Evolutionary conservation across 2,329 filamentous ascomycete genomes (phyloP).

Genomic region (Colletotrichum limetticola): DNA sequence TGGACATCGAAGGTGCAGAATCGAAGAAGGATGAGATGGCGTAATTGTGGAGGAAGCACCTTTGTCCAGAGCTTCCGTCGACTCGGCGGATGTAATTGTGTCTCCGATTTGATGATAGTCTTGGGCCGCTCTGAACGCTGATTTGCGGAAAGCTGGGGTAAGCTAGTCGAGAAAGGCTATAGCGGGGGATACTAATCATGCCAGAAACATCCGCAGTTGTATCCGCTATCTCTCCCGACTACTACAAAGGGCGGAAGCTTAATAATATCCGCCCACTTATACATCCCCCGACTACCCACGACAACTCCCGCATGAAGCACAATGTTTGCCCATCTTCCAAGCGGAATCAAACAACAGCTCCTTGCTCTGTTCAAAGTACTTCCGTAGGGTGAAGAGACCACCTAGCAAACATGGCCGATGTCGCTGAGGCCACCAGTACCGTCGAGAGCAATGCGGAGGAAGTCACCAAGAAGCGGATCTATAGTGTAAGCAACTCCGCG

Average conservation of each 20-base stretch:
- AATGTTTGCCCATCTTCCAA: neutral
- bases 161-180: neutral
- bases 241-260: constrained; percentile 4
- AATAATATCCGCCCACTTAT: neutral
- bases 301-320: neutral
- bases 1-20: neutral
- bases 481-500: constrained; percentile 12
- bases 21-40: neutral
- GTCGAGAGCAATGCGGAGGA: neutral
- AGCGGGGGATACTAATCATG: neutral
- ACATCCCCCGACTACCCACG: neutral
- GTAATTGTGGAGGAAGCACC: neutral
- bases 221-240: neutral
- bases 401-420: neutral
- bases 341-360: neutral
- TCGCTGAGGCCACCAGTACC: neutral
- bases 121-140: neutral
- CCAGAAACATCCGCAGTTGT: neutral
- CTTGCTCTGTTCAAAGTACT: neutral
- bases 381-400: neutral
- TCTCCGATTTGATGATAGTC: neutral
- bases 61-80: neutral
- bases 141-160: neutral
- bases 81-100: neutral
- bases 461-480: constrained; percentile 23